A percentile compares a stretch with the other conserved stretches of the same genome.
phyloP scores from a whole-genome alignment of 2,329 filamentous ascomycete genomes.

The Mollisia scopiformis region DNA sequence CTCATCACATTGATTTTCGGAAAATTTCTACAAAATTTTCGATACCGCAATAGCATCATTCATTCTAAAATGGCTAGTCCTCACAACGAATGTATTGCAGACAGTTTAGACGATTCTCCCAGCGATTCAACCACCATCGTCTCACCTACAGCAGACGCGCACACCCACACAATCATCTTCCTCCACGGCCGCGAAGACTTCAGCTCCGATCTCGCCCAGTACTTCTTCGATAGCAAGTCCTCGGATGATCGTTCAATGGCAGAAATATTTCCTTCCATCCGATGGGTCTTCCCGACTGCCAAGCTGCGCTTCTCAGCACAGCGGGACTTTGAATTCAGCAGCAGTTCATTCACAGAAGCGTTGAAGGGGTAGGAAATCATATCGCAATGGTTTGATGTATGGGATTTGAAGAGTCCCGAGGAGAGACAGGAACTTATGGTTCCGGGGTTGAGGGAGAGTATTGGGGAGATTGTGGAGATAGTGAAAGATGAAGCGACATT shows the following conservation, averaged over 20 bases:
- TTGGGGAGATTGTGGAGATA: constrained; percentile 38
- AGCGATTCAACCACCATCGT: not conserved
- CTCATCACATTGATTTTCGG: too few species aligned
- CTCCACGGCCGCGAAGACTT: constrained; percentile 49
- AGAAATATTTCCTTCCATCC: constrained; percentile 19
- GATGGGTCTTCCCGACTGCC: constrained; percentile 25
- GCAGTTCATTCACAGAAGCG: constrained; percentile 15
- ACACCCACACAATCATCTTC: constrained; percentile 45
- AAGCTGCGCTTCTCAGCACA: constrained; percentile 34
- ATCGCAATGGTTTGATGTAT: constrained; percentile 55
- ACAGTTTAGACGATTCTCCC: not conserved
- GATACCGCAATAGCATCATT: too few species aligned
- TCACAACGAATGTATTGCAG: too few species aligned
- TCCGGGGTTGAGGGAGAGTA: constrained; percentile 43
- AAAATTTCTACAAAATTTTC: too few species aligned
- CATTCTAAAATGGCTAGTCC: too few species aligned
- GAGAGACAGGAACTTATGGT: constrained; percentile 46
- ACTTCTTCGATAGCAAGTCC: constrained; percentile 44
- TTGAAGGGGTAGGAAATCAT: constrained; percentile 28
- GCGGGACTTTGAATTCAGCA: constrained; percentile 28
- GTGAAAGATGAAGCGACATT: constrained; percentile 40
- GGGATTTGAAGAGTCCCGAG: constrained; percentile 39
- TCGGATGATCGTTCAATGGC: constrained; percentile 20
- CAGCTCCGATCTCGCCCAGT: constrained; percentile 40
- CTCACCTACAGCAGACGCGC: not conserved